These are phyloP conservation scores for Maudiozyma humilis DNA, from an alignment of 1,139 yeast species.

Conservation along the genomic window DNA sequence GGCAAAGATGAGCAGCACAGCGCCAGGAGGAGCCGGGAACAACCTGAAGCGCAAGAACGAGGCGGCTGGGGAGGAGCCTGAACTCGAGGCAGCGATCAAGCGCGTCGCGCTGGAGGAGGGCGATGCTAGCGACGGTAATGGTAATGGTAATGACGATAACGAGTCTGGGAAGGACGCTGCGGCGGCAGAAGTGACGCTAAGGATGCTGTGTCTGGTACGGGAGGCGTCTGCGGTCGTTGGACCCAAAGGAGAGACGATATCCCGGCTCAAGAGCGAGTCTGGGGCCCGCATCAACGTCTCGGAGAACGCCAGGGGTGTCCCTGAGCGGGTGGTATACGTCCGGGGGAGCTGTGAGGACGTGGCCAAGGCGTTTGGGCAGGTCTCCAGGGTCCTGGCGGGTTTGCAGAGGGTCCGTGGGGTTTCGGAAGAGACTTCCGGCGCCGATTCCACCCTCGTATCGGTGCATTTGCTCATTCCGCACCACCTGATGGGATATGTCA, in stretches of 20 bases:
- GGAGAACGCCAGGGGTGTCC: conserved; percentile 64
- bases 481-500: conserved; percentile 71
- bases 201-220: conserved; percentile 71
- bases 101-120: conserved; percentile 60
- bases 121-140: conserved; percentile 18
- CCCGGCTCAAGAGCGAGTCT: conserved; percentile 57
- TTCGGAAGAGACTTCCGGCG: neutral
- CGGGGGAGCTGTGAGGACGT: conserved; percentile 74
- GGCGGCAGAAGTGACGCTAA: conserved; percentile 46
- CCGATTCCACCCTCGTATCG: conserved; percentile 9
- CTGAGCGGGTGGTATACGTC: conserved; percentile 70
- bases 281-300: conserved; percentile 66
- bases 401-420: neutral
- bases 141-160: neutral
- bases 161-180: neutral
- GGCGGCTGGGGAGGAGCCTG: conserved; percentile 33
- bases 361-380: conserved; percentile 74
- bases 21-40: too few species aligned
- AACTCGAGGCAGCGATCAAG: conserved; percentile 37
- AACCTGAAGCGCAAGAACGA: conserved; percentile 69
- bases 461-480: conserved; percentile 64
- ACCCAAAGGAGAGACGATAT: conserved; percentile 65
- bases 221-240: conserved; percentile 76
- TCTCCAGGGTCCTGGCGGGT: conserved; percentile 53
- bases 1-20: conserved; percentile 7